Base-by-base conservation (phyloP, 2,329 filamentous ascomycete species). In the Colletotrichum sp. region DNA sequence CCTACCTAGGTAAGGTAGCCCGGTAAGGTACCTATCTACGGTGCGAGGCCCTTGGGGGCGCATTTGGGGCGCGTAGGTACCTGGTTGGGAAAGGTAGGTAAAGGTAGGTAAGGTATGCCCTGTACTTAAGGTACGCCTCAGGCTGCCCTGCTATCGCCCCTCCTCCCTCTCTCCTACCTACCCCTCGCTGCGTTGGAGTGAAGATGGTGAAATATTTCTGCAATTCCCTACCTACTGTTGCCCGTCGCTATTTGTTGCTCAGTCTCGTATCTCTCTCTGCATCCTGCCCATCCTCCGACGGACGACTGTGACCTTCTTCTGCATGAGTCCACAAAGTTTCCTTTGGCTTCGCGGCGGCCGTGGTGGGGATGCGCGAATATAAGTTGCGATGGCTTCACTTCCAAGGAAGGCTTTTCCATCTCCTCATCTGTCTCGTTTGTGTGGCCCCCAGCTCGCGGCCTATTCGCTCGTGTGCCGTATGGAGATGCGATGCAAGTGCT, bases 321-420 rank as follows among this genome's bases (percentile, higher is more conserved):
- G 34, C 32, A 39, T 39, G n/a, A 24, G 60, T 36, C 21, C 32
- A 64, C 32, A 24, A 8, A 39, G 39, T 39, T 21, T 6, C 12
- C 12, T 64, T 34, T 34, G 13, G n/a, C 32, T 67, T 30, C 61
- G 71, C 61, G 24, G 39, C 68, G 52, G 52, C 21, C 67, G n/a
- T 67, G 78, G 82, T 83, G 82, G 82, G 78, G 81, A 79, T 83
- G 82, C 82, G 81, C 82, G 82, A 83, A 83, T 83, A 83, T 83
- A 80, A 80, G 77, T 82, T 80, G 39, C 39, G 39, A 48, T n/a
- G 82, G 80, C 64, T 67, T 60, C 21, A 15, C 39, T 61, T 60
- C 30, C 59, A 63, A 63, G 26, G 7, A 63, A 63, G 26, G 7
- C 28, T 28, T 36, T 63, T 36, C 16, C 39, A 43, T 72, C 65